phyloP scores from a whole-genome alignment of 164 flowering plant species.

The Kalanchoe fedtschenkoi region DNA sequence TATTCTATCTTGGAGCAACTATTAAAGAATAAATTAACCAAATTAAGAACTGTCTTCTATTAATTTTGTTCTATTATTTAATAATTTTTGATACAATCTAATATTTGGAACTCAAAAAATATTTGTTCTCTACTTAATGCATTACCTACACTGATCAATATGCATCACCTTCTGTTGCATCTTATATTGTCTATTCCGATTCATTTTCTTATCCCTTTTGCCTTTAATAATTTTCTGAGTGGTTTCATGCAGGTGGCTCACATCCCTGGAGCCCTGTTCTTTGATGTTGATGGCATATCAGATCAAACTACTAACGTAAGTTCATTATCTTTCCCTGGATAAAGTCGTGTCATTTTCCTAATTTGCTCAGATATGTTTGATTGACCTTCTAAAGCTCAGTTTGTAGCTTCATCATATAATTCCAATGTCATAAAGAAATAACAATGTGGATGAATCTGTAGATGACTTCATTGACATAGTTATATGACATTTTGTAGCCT shows the following conservation, averaged over 20 bases:
- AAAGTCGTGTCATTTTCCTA: background rate
- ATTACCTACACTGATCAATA: background rate
- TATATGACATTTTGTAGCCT: too few relatives aligned
- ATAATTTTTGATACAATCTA: background rate
- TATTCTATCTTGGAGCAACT: background rate
- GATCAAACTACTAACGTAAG: slow-evolving; percentile 76
- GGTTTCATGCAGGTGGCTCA: slow-evolving; percentile 68
- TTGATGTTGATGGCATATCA: slow-evolving; percentile 88
- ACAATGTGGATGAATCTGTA: background rate
- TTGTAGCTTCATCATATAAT: background rate
- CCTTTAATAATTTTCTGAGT: background rate
- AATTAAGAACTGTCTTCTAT: background rate
- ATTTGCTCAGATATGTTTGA: background rate
- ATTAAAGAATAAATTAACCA: background rate
- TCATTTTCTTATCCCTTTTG: background rate
- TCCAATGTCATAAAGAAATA: background rate
- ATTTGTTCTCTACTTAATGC: background rate
- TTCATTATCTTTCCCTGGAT: slow-evolving; percentile 9
- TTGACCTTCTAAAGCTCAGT: background rate
- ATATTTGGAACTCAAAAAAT: background rate
- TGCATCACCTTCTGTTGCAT: background rate
- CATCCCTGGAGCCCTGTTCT: slow-evolving; percentile 98
- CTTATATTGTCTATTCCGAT: background rate
- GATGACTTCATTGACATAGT: too few relatives aligned
- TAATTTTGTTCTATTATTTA: background rate